These are phyloP conservation scores for Triticum monococcum DNA, from an alignment of 176 grass and related monocot genomes.

Conservation along the genomic window DNA sequence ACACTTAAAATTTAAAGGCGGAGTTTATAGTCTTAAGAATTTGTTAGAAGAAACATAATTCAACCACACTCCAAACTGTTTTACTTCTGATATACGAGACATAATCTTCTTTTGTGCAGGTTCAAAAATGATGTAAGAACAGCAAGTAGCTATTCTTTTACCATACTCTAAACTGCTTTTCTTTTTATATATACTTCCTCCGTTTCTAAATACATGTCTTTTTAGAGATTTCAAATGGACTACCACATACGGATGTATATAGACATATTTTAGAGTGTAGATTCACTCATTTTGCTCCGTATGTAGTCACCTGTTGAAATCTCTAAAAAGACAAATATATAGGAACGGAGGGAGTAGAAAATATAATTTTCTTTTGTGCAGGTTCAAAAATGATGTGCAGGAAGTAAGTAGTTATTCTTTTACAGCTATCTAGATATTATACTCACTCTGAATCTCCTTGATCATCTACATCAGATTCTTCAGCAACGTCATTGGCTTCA, in stretches of 20 bases:
- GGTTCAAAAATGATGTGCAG: background rate
- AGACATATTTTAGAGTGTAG: no score
- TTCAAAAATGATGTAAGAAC: background rate
- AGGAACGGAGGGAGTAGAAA: background rate
- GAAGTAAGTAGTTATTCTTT: background rate
- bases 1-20: background rate
- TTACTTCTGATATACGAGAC: background rate
- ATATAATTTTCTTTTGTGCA: background rate
- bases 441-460: constrained; percentile 91
- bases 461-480: constrained; percentile 84
- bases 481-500: constrained; percentile 53
- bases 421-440: constrained; percentile 14
- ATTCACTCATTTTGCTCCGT: no score
- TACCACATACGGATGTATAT: no score
- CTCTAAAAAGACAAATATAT: no score
- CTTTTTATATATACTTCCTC: no score
- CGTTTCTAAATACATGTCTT: no score
- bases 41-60: background rate
- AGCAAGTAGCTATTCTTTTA: background rate
- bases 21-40: background rate
- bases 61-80: background rate
- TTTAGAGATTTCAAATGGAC: no score
- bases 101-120: background rate
- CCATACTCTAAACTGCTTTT: no score
- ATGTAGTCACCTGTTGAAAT: no score